Percentiles rank a stretch among this genome's conserved stretches.
These are phyloP conservation scores for Sporothrix globosa DNA, from an alignment of 2,329 filamentous ascomycete genomes.

Conservation along the genomic window DNA sequence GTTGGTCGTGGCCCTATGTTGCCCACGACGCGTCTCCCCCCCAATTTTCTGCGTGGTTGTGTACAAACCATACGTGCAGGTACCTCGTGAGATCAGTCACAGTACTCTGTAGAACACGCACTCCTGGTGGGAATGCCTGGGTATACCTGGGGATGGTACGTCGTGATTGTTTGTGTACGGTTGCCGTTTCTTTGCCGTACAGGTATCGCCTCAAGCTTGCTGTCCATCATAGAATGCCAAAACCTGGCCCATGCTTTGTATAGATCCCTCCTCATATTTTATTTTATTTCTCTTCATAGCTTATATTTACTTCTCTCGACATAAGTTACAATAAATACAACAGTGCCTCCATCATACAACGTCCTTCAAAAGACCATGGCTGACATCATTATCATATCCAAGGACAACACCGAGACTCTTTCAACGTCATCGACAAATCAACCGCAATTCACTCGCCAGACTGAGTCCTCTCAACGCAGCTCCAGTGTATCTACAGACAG, in stretches of 20 bases:
- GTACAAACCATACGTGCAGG: not conserved
- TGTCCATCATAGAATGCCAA: not conserved
- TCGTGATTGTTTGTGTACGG: not conserved
- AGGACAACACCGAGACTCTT: not conserved
- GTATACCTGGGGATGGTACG: not conserved
- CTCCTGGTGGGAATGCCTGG: not conserved
- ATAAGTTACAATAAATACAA: not conserved
- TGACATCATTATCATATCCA: not conserved
- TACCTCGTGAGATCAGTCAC: not conserved
- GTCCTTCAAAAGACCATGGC: not conserved
- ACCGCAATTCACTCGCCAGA: not conserved
- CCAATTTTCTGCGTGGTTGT: not conserved
- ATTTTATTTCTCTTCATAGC: not conserved
- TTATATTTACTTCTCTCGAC: not conserved
- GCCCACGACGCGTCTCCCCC: not conserved
- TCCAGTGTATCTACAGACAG: not conserved
- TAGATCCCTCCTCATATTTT: not conserved
- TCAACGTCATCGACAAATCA: not conserved
- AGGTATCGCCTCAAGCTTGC: not conserved
- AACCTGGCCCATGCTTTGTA: not conserved
- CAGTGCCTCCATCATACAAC: not conserved
- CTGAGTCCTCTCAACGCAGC: not conserved
- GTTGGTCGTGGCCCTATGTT: conserved; percentile 10
- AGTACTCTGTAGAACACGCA: not conserved
- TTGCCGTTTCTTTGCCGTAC: not conserved